These are phyloP conservation scores for Secale cereale DNA, from an alignment of 176 grass and related monocot species.

Conservation along the genomic window DNA sequence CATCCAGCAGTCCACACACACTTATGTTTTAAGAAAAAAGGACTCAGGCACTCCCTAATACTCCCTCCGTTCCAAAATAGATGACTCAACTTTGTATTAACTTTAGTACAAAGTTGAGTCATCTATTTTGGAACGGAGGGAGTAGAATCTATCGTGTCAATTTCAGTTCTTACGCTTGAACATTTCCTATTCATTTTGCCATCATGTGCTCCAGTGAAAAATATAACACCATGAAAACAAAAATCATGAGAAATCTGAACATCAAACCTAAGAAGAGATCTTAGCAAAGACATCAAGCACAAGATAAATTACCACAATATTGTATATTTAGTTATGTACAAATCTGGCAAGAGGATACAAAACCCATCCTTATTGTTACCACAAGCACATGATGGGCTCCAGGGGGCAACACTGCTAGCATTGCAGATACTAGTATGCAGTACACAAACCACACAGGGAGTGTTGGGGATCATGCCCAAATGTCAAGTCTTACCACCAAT, in stretches of 20 bases:
- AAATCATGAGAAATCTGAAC: background rate
- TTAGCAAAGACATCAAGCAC: conserved; percentile 14
- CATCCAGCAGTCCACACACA: background rate
- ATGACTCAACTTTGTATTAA: no score
- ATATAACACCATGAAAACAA: background rate
- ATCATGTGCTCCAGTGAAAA: background rate
- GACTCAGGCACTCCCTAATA: background rate
- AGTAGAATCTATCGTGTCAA: background rate
- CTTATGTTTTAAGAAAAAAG: background rate
- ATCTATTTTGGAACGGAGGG: no score
- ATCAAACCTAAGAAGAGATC: background rate
- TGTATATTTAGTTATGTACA: conserved; percentile 36
- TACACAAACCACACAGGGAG: conserved; percentile 9
- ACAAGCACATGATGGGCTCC: conserved; percentile 19
- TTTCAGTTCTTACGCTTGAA: background rate
- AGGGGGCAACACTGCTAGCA: conserved; percentile 18
- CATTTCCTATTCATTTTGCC: background rate
- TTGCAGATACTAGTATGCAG: background rate
- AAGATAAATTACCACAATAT: conserved; percentile 9
- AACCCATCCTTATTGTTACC: conserved; percentile 32
- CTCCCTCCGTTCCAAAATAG: no score
- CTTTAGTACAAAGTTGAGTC: no score
- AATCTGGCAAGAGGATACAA: conserved; percentile 15
- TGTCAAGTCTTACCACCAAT: conserved; percentile 28
- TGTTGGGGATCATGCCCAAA: conserved; percentile 17